Conservation (phyloP, 495 filamentous ascomycete genomes). For the Penicillium paxilli region DNA sequence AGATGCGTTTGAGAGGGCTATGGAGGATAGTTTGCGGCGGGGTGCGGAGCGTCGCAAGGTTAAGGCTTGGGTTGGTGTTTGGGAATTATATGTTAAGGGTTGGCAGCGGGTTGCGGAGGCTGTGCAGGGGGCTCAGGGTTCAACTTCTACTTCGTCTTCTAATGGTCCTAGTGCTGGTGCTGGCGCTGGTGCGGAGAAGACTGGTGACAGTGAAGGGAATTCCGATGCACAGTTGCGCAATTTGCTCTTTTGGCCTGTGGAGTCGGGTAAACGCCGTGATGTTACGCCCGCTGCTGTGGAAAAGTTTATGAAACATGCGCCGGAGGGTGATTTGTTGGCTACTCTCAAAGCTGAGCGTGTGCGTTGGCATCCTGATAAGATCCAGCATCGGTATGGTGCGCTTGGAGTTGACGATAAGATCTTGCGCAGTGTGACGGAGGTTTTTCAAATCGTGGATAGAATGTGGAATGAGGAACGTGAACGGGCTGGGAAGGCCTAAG, state of each 20-base stretch:
- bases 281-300: conserved; percentile 61
- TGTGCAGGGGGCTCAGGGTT: conserved; percentile 1
- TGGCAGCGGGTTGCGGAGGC: conserved; percentile 61
- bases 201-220: neutral
- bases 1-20: conserved; percentile 38
- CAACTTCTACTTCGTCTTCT: neutral
- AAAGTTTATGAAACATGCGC: conserved; percentile 60
- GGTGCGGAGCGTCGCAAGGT: conserved; percentile 47
- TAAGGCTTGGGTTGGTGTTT: conserved; percentile 52
- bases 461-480: conserved; percentile 66
- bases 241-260: conserved; percentile 77
- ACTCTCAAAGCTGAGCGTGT: conserved; percentile 83
- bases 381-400: conserved; percentile 82
- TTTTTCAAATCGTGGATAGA: conserved; percentile 88
- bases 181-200: neutral
- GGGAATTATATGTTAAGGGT: conserved; percentile 61
- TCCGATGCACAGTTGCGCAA: conserved; percentile 26
- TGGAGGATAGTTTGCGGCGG: conserved; percentile 55
- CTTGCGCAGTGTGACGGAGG: conserved; percentile 78
- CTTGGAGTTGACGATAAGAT: conserved; percentile 62
- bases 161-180: neutral
- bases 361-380: conserved; percentile 97
- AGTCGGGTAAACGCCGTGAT: conserved; percentile 60
- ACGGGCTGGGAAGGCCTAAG: conserved; percentile 15
- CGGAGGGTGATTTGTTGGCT: conserved; percentile 45